Evolutionary conservation across 257 asterid genomes (phyloP), one percentile per base, ranked within the genome.

Genomic region (Henckelia pumila): DNA sequence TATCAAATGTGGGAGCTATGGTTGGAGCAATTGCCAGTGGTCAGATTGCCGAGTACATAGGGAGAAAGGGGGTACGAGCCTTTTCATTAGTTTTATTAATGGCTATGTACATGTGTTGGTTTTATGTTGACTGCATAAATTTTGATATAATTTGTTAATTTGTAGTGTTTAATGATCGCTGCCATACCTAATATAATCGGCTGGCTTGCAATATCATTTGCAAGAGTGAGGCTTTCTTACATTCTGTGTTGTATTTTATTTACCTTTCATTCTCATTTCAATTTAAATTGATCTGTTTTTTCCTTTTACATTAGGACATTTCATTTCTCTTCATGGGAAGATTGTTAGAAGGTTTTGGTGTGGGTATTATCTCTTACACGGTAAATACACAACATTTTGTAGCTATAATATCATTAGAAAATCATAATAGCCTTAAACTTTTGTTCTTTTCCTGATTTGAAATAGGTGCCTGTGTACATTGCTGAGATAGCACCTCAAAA

Each of bases 1-100:
- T 93, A 28, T 82, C 96, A 2, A 93, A 93, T 65, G 98, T 88
- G 68, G 98, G 98, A 30, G 97, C 98, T 59, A 90, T 93, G 98
- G 97, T 90, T 64, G 98, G 98, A 75, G 98, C 98, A 66, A 85
- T 93, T 73, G 85, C 97, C 56, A 93, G 98, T 69, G 98, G 97
- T 73, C 98, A 93, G 70, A 90, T 93, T 71, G 95, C 98, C 6
- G 98, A 93, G 83, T 90, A 93, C 74, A 84, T 90, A 49, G 98
- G 98, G 28, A 77, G 98, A 71, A 93, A 93, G 78, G 98, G 97
- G 94, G 97, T 93, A 84, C 22, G 62, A 8, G 4, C 49, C 56
- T 1, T 63, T 44, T 64, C 47, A 10, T 30, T 29, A n/a, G 47
- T 50, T 10, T n/a, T 28, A 50, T 55, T 37, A 49, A 37, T 26